Base-by-base conservation (phyloP, 345 rosid genomes). In the Syzygium grande region DNA sequence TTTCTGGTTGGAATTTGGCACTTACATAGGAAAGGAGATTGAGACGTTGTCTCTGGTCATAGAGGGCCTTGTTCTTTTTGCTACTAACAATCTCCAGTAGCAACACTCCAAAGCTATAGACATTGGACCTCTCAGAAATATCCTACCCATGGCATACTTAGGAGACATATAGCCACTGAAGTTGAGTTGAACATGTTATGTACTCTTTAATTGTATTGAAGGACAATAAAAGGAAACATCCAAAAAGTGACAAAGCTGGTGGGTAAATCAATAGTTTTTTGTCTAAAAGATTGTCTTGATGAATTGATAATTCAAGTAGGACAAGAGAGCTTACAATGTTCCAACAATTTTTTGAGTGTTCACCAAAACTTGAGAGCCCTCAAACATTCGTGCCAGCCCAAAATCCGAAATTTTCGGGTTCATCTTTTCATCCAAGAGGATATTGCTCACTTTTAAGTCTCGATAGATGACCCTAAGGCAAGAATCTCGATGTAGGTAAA, bases 371-470 rank as follows among this genome's bases (percentile, higher is more conserved):
- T 58, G 78, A 9, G 89, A 87, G 34, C 65, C 89, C 27, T 78
- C 78, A 11, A 90, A 91, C 25, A 90, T 87, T 19, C 89, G 87
- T 10, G 92, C 92, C 84, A 88, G 63, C 15, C 93, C 92, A 87
- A 93, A 92, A 84, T 93, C 93, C 5, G 92, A 92, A 38, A 91
- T 92, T 89, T 87, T 92, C 1, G 91, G 91, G 34, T 88, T 90
- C 92, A 91, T 86, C 5, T 86, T 88, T 3, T 21, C 88, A 84
- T 93, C 93, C 34, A 92, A 85, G 13, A 90, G 86, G 85, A 91
- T 84, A 85, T 93, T 91, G 84, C 91, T 89, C 8, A 89, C 61
- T 63, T 91, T 93, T 19, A 91, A 65, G 86, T 93, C 93, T 46
- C 92, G 84, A 30, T 90, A 93, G 55, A 93, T 89, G 23, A 93